Conservation (phyloP, 257 asterid genomes). For the Jaltomata sinuosa region DNA sequence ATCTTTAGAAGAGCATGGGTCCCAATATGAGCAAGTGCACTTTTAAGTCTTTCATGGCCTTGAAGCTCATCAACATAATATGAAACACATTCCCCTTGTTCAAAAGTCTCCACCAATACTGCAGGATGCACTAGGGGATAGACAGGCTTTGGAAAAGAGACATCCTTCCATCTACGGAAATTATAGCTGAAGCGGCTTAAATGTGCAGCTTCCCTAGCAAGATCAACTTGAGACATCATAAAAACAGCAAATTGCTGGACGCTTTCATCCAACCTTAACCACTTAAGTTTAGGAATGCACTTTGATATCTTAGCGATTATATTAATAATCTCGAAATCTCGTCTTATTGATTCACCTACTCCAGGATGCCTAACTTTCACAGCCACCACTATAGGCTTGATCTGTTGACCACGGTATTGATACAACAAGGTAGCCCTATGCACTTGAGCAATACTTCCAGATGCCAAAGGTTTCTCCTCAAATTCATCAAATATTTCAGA, state of each 20-base stretch:
- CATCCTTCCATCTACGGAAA: slow-evolving; percentile 5
- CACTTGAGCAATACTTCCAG: slow-evolving; percentile 7
- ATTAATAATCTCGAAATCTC: slow-evolving; percentile 2
- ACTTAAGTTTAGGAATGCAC: slow-evolving; percentile 5
- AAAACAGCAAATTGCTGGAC: slow-evolving; percentile 6
- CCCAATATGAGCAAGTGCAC: slow-evolving; percentile 8
- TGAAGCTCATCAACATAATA: slow-evolving; percentile 2
- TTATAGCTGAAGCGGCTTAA: slow-evolving; percentile 8
- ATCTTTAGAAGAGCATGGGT: slow-evolving; percentile 8
- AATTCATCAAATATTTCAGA: not conserved
- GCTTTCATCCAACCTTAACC: slow-evolving; percentile 4
- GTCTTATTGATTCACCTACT: slow-evolving; percentile 3
- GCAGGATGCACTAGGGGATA: slow-evolving; percentile 8
- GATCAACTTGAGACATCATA: slow-evolving; percentile 7
- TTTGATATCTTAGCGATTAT: not conserved
- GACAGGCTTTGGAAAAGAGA: slow-evolving; percentile 8
- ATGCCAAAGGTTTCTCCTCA: slow-evolving; percentile 1
- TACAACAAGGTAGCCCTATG: not conserved
- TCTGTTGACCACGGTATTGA: not conserved
- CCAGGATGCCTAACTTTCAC: slow-evolving; percentile 9
- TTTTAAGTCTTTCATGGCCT: slow-evolving; percentile 2
- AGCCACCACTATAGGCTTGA: not conserved
- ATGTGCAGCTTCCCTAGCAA: slow-evolving; percentile 7
- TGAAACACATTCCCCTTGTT: slow-evolving; percentile 6
- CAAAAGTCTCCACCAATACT: slow-evolving; percentile 4